Base-by-base conservation (phyloP, 768 basidiomycete species). In the Symmetrospora coprosmae region DNA sequence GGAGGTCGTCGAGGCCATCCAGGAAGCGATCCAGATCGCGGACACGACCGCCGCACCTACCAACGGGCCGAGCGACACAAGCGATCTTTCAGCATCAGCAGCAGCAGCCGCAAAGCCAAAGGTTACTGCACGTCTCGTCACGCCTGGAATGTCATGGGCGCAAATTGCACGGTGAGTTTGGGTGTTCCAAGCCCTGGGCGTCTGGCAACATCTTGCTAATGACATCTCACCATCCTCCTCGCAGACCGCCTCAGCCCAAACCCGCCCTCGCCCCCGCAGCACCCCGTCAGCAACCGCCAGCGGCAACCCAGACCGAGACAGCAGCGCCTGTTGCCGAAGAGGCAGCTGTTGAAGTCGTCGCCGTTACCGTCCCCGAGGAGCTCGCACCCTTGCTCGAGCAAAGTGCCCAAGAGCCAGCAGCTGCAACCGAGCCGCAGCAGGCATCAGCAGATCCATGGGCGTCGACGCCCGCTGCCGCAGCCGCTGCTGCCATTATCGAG, bases 401-500 rank as follows among this genome's bases (percentile, higher is more conserved):
- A n/a, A 34, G 33, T 35, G 33, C 33, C 9, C 31, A 50, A 34
- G 33, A 23, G 3, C 7, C 33, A 35, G 49, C 49, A 23, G 4
- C 27, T 11, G 49, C 23, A 21, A 30, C 49, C 14, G 27, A 30
- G 38, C 5, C 49, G 5, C 45, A 47, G 33, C 13, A 25, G 33
- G 40, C 64, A 0, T 19, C 66, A 6, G 62, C 63, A 62, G 66
- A 67, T 51, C 64, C 66, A 21, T 67, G 66, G 66, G 62, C 52
- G 28, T 50, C 49, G 16, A 63, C 64, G 50, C 59, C 64, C 5
- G 61, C 62, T 2, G 60, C 64, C 8, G 66, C 66, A 3, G 58
- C 59, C 8, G 59, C 64, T 39, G 64, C 64, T 31, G 49, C 11
- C 21, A 16, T 4, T 3, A 6, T 21, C 8, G 23, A 30, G 23